These are phyloP conservation scores for Rhipidocladum racemiflorum DNA, from an alignment of 176 grass and related monocot species.

Conservation along the genomic window DNA sequence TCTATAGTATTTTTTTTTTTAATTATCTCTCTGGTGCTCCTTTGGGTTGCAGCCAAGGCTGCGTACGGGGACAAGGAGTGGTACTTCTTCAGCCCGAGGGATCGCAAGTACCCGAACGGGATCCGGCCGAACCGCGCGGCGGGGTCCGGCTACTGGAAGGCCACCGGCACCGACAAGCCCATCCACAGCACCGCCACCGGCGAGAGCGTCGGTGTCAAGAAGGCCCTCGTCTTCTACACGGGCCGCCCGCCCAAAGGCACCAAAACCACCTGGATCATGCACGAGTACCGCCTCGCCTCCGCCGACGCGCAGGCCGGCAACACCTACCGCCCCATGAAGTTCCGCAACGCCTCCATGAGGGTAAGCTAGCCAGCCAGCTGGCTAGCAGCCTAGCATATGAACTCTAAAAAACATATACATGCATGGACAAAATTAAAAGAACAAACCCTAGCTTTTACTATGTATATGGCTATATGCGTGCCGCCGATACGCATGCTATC, in stretches of 20 bases:
- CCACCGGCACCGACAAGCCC: conserved; percentile 91
- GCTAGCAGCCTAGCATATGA: no score
- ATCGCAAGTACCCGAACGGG: conserved; percentile 93
- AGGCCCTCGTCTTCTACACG: conserved; percentile 91
- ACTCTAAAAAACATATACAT: not conserved
- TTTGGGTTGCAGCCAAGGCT: conserved; percentile 41
- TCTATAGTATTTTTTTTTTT: not conserved
- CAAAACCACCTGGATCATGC: conserved; percentile 98
- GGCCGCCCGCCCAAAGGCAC: conserved; percentile 79
- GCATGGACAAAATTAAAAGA: not conserved
- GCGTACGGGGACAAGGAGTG: conserved; percentile 80
- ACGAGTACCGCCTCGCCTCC: conserved; percentile 75
- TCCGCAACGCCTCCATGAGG: conserved; percentile 92
- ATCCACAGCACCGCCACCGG: conserved; percentile 48
- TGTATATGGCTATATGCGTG: not conserved
- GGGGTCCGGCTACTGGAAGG: conserved; percentile 92
- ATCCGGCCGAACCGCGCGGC: conserved; percentile 86
- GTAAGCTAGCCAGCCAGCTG: conserved; percentile 3
- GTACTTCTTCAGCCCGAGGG: conserved; percentile 94
- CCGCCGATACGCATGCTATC: not conserved
- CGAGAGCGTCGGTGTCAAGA: conserved; percentile 82
- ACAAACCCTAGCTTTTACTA: not conserved
- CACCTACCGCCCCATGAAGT: conserved; percentile 68
- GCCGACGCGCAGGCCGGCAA: conserved; percentile 46
- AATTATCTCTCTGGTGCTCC: not conserved